Conservation (phyloP, 805 yeast genomes). For the Pichia cephalocereana region DNA sequence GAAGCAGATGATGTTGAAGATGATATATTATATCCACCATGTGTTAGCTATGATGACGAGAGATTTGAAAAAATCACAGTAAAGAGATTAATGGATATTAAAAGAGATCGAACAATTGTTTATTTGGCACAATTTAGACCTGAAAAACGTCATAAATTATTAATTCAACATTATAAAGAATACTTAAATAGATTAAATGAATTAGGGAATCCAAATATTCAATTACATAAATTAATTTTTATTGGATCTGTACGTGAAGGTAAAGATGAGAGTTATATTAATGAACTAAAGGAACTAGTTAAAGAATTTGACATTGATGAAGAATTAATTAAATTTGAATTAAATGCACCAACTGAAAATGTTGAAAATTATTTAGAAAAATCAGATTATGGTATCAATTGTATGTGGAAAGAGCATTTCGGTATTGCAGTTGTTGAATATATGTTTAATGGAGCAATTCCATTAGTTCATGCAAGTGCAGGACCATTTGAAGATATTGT, state of each 20-base stretch:
- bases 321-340: conserved; percentile 27
- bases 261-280: conserved; percentile 54
- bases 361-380: conserved; percentile 45
- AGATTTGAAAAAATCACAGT: conserved; percentile 30
- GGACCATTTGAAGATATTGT: conserved; percentile 91
- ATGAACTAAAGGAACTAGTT: conserved; percentile 36
- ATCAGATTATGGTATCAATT: conserved; percentile 74
- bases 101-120: conserved; percentile 35
- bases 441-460: conserved; percentile 75
- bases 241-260: conserved; percentile 78
- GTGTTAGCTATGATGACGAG: conserved; percentile 31
- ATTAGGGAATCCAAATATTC: conserved; percentile 1
- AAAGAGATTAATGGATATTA: conserved; percentile 9
- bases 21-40: conserved; percentile 77
- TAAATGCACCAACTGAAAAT: conserved; percentile 64
- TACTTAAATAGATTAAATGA: conserved; percentile 29
- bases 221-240: conserved; percentile 52
- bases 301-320: conserved; percentile 32
- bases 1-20: conserved; percentile 17
- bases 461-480: conserved; percentile 89
- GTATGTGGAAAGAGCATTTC: conserved; percentile 99
- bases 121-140: conserved; percentile 91
- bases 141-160: conserved; percentile 79
- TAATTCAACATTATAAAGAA: conserved; percentile 52
- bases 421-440: conserved; percentile 97